phyloP scores from a whole-genome alignment of 2,329 filamentous ascomycete species.

The Drechslerella stenobrocha region DNA sequence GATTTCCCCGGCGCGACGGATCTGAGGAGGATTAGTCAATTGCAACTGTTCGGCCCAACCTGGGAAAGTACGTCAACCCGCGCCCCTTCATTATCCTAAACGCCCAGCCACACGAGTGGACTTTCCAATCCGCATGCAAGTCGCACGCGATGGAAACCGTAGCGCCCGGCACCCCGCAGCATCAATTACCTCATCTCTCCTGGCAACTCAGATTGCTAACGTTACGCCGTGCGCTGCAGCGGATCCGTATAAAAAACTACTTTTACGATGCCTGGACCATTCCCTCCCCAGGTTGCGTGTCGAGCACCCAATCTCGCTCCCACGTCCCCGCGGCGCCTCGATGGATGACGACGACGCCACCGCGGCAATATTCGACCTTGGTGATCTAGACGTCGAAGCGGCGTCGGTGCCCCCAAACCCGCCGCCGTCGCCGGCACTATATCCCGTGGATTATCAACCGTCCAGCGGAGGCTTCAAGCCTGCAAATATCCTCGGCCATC shows the following conservation, averaged over 20 bases:
- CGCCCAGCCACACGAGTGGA: slow-evolving; percentile 8
- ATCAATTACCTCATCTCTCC: slow-evolving; percentile 16
- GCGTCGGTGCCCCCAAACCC: slow-evolving; percentile 30
- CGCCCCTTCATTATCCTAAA: slow-evolving; percentile 9
- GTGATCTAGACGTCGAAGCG: slow-evolving; percentile 26
- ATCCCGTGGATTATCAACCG: slow-evolving; percentile 5
- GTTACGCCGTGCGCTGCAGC: slow-evolving; percentile 16
- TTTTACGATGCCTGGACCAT: slow-evolving; percentile 42
- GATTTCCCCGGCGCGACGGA: slow-evolving; percentile 44
- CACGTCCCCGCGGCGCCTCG: slow-evolving; percentile 30
- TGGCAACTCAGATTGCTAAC: slow-evolving; percentile 3
- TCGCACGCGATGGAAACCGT: slow-evolving; percentile 14
- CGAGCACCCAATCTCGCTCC: slow-evolving; percentile 10
- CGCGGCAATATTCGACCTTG: neutral
- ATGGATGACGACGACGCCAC: slow-evolving; percentile 26
- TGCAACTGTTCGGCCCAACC: slow-evolving; percentile 43
- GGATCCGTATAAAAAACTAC: slow-evolving; percentile 47
- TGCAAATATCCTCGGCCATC: neutral
- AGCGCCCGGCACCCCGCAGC: slow-evolving; percentile 1
- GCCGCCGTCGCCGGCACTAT: slow-evolving; percentile 44
- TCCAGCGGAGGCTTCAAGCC: neutral
- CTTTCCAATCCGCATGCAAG: slow-evolving; percentile 8
- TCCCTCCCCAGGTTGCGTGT: slow-evolving; percentile 34
- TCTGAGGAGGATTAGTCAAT: slow-evolving; percentile 46
- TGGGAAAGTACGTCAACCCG: slow-evolving; percentile 45